Conservation (phyloP, 495 filamentous ascomycete genomes). For the Trypethelium eluteriae region DNA sequence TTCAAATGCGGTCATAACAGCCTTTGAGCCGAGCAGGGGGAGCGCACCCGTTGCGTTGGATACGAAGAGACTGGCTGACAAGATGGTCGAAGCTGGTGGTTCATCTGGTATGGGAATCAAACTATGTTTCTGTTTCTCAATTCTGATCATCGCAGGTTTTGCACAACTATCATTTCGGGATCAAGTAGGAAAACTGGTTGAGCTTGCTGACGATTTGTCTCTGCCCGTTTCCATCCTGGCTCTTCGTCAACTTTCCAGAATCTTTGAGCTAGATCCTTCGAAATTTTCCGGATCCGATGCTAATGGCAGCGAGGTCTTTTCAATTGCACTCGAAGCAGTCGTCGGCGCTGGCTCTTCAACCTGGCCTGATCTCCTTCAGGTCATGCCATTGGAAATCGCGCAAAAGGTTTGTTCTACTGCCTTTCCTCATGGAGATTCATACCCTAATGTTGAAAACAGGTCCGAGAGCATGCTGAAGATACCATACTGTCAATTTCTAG, state of each 20-base stretch:
- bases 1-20: background rate
- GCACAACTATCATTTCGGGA: slow-evolving; percentile 1
- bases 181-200: slow-evolving; percentile 10
- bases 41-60: background rate
- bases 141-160: background rate
- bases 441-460: background rate
- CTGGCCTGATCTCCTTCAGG: slow-evolving; percentile 22
- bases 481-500: background rate
- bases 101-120: background rate
- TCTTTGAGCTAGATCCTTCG: background rate
- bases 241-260: slow-evolving; percentile 6
- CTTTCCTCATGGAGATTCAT: slow-evolving; percentile 18
- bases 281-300: background rate
- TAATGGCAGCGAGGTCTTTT: background rate
- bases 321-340: slow-evolving; percentile 13
- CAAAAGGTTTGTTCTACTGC: slow-evolving; percentile 15
- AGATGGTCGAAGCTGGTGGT: background rate
- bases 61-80: background rate
- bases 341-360: slow-evolving; percentile 17
- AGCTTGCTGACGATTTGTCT: slow-evolving; percentile 17
- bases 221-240: slow-evolving; percentile 15
- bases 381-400: background rate
- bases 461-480: slow-evolving; percentile 10
- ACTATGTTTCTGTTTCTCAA: background rate
- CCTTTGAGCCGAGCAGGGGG: background rate